Percentiles rank a stretch among this genome's conserved stretches.
These are phyloP conservation scores for Lentinus polychrous DNA, from an alignment of 1,284 basidiomycete genomes.

Conservation along the genomic window DNA sequence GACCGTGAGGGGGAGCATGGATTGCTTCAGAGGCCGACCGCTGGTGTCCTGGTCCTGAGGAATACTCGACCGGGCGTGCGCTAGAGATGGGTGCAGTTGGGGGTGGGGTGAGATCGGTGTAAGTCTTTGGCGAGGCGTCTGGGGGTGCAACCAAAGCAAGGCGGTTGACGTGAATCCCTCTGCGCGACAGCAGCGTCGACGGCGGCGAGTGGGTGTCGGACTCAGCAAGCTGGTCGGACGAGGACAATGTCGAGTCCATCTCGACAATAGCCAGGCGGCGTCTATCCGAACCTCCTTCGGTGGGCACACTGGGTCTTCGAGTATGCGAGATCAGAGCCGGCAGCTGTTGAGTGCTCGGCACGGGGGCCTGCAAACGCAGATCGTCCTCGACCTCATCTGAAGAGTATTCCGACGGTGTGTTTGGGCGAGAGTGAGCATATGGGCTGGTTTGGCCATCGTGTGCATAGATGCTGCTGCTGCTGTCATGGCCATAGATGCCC, in stretches of 20 bases:
- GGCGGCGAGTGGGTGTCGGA: conserved; percentile 12
- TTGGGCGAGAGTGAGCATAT: conserved; percentile 3
- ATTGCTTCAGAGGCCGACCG: conserved; percentile 43
- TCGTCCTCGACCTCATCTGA: conserved; percentile 9
- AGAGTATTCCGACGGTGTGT: conserved; percentile 42
- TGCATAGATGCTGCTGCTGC: conserved; percentile 7
- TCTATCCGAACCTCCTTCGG: conserved; percentile 54
- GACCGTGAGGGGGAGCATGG: conserved; percentile 13
- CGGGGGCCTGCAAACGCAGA: neutral
- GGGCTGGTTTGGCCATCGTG: conserved; percentile 1
- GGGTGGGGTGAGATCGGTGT: conserved; percentile 46
- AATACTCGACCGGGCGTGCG: conserved; percentile 16
- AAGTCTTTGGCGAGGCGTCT: conserved; percentile 50
- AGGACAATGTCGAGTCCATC: conserved; percentile 29
- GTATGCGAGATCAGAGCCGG: conserved; percentile 5
- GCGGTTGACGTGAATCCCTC: conserved; percentile 40
- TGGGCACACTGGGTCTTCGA: conserved; percentile 41
- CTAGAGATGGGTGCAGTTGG: conserved; percentile 33
- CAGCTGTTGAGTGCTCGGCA: neutral
- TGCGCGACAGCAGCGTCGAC: conserved; percentile 33
- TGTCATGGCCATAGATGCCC: conserved; percentile 2
- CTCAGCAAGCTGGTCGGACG: conserved; percentile 13
- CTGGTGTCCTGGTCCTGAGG: conserved; percentile 23
- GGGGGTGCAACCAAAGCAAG: conserved; percentile 63
- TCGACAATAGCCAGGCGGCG: conserved; percentile 62